A percentile compares a stretch with the other conserved stretches of the same genome.
These are phyloP conservation scores for Pseudonitzschia multiseries DNA, from an alignment of 108 stramenopile genomes.

Conservation along the genomic window DNA sequence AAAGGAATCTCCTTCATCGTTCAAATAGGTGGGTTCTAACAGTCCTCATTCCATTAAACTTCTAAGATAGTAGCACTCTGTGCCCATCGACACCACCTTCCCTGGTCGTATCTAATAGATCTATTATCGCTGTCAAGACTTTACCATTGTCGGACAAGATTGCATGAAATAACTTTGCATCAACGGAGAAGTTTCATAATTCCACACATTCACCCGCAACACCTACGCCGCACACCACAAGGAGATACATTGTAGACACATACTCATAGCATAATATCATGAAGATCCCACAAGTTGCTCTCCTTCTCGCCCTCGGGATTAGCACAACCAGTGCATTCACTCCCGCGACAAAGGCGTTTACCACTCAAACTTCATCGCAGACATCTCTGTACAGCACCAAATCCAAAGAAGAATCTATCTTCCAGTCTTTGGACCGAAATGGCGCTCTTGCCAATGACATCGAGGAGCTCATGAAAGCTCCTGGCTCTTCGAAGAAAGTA, in stretches of 20 bases:
- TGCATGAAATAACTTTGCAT: neutral
- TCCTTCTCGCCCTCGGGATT: conserved; percentile 27
- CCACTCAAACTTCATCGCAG: conserved; percentile 1
- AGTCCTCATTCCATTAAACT: neutral
- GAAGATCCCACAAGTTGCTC: conserved; percentile 31
- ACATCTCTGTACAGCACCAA: conserved; percentile 14
- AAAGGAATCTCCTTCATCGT: neutral
- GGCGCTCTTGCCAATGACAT: conserved; percentile 16
- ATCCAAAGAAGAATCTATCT: conserved; percentile 17
- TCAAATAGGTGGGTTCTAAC: neutral
- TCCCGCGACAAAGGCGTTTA: conserved; percentile 20
- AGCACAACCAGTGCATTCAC: conserved; percentile 35
- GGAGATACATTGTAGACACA: neutral
- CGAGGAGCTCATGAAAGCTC: conserved; percentile 15
- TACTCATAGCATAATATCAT: neutral
- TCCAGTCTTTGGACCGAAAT: conserved; percentile 22
- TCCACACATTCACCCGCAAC: neutral
- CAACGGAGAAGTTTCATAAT: neutral
- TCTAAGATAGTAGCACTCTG: neutral
- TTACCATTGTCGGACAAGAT: neutral
- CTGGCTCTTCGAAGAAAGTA: neutral
- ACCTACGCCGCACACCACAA: neutral
- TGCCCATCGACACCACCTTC: neutral
- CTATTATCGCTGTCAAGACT: neutral
- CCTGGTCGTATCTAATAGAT: neutral